These are phyloP conservation scores for Magnusiomyces tetraspermus DNA, from an alignment of 1,139 yeast genomes.

Conservation along the genomic window DNA sequence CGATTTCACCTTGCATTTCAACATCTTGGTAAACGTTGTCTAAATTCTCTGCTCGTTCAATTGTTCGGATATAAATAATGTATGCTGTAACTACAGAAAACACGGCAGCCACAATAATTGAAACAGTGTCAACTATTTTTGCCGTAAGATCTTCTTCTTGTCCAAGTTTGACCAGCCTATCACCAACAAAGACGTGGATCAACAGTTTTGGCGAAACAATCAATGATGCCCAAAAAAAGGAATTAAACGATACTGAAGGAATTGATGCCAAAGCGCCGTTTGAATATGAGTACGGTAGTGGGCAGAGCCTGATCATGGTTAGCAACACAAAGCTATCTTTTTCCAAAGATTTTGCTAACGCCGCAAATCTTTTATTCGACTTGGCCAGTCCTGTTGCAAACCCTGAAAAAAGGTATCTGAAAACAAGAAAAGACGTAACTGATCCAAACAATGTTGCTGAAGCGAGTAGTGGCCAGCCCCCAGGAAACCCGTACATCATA, in stretches of 20 bases:
- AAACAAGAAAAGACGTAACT: constrained; percentile 56
- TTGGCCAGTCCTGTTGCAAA: constrained; percentile 47
- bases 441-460: constrained; percentile 67
- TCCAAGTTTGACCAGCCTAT: constrained; percentile 63
- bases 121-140: constrained; percentile 51
- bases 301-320: constrained; percentile 71
- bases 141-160: constrained; percentile 41
- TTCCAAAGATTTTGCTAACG: constrained; percentile 65
- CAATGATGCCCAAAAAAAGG: constrained; percentile 65
- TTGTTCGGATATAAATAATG: constrained; percentile 54
- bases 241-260: constrained; percentile 55
- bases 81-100: constrained; percentile 60
- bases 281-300: constrained; percentile 83
- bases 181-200: constrained; percentile 72
- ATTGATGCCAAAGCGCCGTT: constrained; percentile 88
- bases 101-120: constrained; percentile 49
- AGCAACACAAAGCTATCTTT: constrained; percentile 58
- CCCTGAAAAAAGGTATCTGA: constrained; percentile 49
- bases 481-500: constrained; percentile 70
- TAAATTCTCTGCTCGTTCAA: constrained; percentile 28
- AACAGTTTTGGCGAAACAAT: constrained; percentile 74
- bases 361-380: constrained; percentile 55
- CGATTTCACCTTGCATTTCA: constrained; percentile 6
- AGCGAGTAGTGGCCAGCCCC: constrained; percentile 73
- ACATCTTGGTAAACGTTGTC: constrained; percentile 15